A percentile compares a stretch with the other conserved stretches of the same genome.
phyloP scores from a whole-genome alignment of 306 rosid genomes.

The Casuarina glauca region DNA sequence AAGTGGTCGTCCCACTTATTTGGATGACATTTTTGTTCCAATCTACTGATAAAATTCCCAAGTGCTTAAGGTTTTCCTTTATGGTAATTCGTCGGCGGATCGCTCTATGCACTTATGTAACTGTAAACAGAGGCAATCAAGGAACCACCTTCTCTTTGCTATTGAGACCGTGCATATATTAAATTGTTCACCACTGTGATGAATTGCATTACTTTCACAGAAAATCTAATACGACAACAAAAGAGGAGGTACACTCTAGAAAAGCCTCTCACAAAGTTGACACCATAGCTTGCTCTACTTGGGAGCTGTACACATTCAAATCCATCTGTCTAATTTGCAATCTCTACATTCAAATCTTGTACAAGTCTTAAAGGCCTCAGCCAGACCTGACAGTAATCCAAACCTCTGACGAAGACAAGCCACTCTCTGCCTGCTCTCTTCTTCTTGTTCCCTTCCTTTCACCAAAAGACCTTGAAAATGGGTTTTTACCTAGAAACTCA shows the following conservation, averaged over 20 bases:
- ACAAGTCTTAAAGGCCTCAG: not conserved
- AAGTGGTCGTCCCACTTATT: not conserved
- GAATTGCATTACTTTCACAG: too few relatives aligned
- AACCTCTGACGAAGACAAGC: slow-evolving; percentile 35
- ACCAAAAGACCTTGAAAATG: slow-evolving; percentile 24
- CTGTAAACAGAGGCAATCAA: too few relatives aligned
- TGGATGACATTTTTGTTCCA: not conserved
- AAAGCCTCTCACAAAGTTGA: not conserved
- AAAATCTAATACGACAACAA: too few relatives aligned
- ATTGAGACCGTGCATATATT: too few relatives aligned
- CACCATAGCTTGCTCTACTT: slow-evolving; percentile 19
- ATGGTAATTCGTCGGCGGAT: too few relatives aligned
- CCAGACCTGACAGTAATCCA: slow-evolving; percentile 64
- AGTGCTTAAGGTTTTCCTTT: not conserved
- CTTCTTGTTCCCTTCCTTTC: slow-evolving; percentile 6
- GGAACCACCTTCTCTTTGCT: too few relatives aligned
- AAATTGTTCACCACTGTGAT: too few relatives aligned
- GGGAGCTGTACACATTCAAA: slow-evolving; percentile 29
- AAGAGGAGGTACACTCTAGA: too few relatives aligned
- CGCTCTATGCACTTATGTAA: too few relatives aligned
- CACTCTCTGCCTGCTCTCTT: slow-evolving; percentile 27
- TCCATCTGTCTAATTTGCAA: slow-evolving; percentile 10
- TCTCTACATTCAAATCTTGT: not conserved
- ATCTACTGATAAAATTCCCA: not conserved
- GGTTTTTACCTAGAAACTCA: slow-evolving; percentile 21